phyloP scores from a whole-genome alignment of 176 grass and related monocot genomes.

The Coix lacrymajobi region DNA sequence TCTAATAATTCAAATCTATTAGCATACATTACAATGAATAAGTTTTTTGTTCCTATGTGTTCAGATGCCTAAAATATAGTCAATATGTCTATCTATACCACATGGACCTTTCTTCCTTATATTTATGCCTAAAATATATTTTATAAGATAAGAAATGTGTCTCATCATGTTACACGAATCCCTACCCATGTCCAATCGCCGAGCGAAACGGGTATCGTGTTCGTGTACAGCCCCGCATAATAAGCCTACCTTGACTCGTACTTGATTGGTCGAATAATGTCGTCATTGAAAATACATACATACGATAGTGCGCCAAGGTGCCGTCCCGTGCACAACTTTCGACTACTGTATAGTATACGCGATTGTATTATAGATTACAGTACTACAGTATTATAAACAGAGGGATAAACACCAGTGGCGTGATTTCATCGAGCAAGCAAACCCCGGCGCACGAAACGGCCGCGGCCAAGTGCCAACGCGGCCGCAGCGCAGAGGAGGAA shows the following conservation, averaged over 20 bases:
- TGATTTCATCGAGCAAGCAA: constrained; percentile 24
- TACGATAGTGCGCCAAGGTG: neutral
- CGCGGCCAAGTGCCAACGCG: neutral
- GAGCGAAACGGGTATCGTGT: too few species aligned
- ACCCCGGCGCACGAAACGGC: constrained; percentile 8
- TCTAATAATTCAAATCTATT: too few species aligned
- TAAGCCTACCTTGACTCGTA: neutral
- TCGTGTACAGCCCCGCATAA: too few species aligned
- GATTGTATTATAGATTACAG: neutral
- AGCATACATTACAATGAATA: too few species aligned
- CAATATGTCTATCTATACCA: too few species aligned
- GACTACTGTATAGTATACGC: neutral
- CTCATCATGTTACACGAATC: too few species aligned
- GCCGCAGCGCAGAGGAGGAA: neutral
- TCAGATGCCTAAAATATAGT: too few species aligned
- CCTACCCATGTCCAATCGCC: too few species aligned
- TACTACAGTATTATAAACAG: neutral
- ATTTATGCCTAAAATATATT: too few species aligned
- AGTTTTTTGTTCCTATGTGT: too few species aligned
- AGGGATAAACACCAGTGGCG: neutral
- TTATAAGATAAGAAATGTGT: too few species aligned
- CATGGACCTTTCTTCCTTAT: too few species aligned
- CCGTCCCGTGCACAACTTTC: neutral
- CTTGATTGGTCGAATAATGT: neutral
- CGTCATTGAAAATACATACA: neutral